Base-by-base conservation (phyloP, 2,329 filamentous ascomycete species). In the Chrysoporthe puriensis region DNA sequence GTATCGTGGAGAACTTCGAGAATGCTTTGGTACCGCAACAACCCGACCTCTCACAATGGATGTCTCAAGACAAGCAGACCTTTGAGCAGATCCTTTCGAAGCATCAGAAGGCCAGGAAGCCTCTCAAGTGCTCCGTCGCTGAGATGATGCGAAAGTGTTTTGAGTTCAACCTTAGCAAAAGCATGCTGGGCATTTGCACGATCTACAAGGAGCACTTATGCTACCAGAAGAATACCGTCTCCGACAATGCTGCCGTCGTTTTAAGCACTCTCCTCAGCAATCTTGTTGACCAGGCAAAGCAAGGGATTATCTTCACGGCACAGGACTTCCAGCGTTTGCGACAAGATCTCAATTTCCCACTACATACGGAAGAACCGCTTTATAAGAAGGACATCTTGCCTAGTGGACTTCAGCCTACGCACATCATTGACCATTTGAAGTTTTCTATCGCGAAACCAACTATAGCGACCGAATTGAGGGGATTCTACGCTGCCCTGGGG, bases 391-490 rank as follows among this genome's bases (percentile, higher is more conserved):
- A 79, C 0, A 70, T 68, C 6, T 80, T 78, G 71, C 69, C 69
- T 0, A 64, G 64, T 70, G 11, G 66, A 75, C 0, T 7, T 8
- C 36, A 44, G n/a, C 75, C 72, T 1, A 63, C 69, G 0, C 86
- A 91, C 66, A 85, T 92, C 3, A 81, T 91, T 5, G 90, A 93
- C 73, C 81, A 83, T 48, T 78, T 93, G 8, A 88, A 86, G 70
- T 90, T 88, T 21, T 70, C 76, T 0, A 79, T 88, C 1, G 84
- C 87, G 0, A 75, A 82, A 14, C 76, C 78, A 0, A 75, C 76
- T 0, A 79, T 87, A 11, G 74, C 79, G 0, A 56, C 66, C 0
- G 80, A 80, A 34, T 71, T 84, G 2, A 70, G 68, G 1, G 73
- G 72, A 0, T 77, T 87, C 13, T 61, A 76, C 5, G 44, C 73